Evolutionary conservation across 2,329 filamentous ascomycete genomes (phyloP).

Genomic region (Talaromyces verruculosus): DNA sequence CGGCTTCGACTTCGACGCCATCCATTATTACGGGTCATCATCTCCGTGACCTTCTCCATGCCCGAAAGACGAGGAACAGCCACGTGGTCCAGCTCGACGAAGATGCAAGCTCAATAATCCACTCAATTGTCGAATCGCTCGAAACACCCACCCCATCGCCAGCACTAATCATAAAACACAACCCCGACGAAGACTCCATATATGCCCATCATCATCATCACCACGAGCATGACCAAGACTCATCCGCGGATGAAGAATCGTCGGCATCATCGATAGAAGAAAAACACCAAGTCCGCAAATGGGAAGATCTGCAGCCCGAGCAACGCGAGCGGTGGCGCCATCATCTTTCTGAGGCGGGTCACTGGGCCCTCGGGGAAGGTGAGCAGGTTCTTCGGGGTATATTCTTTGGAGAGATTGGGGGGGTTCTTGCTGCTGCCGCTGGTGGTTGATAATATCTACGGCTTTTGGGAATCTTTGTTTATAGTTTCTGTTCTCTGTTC

Average conservation of each 20-base stretch:
- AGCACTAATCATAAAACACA: slow-evolving; percentile 30
- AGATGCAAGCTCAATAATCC: background rate
- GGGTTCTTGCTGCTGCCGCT: slow-evolving; percentile 51
- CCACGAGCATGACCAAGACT: background rate
- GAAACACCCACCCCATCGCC: slow-evolving; percentile 23
- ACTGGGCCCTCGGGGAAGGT: slow-evolving; percentile 77
- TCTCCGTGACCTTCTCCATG: slow-evolving; percentile 33
- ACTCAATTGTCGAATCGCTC: slow-evolving; percentile 11
- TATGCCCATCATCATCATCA: slow-evolving; percentile 12
- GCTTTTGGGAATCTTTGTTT: background rate
- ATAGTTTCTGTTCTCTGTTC: background rate
- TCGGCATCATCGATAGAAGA: slow-evolving; percentile 8
- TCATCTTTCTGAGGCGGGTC: slow-evolving; percentile 66
- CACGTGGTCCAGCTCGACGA: background rate
- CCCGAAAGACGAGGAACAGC: slow-evolving; percentile 20
- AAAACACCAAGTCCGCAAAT: slow-evolving; percentile 45
- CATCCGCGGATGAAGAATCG: background rate
- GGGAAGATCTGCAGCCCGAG: slow-evolving; percentile 67
- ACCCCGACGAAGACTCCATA: slow-evolving; percentile 9
- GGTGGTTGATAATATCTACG: slow-evolving; percentile 3
- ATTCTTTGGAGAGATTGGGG: slow-evolving; percentile 71
- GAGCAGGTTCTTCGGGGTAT: slow-evolving; percentile 75
- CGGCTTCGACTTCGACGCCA: slow-evolving; percentile 13
- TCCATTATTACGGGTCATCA: slow-evolving; percentile 19
- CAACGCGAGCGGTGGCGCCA: slow-evolving; percentile 69